These are phyloP conservation scores for Scleromitrula shiraiana DNA, from an alignment of 2,329 filamentous ascomycete species.

Conservation along the genomic window DNA sequence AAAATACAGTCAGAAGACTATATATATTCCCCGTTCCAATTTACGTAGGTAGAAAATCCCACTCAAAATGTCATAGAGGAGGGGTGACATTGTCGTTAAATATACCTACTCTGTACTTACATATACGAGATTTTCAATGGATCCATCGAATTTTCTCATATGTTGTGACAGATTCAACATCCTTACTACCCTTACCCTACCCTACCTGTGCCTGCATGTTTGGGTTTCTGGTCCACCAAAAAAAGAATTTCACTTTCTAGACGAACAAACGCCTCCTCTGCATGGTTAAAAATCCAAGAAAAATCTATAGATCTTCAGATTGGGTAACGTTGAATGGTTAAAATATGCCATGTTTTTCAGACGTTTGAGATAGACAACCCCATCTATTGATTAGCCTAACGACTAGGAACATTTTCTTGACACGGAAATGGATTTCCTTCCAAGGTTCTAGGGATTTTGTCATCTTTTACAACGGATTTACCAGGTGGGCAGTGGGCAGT, in stretches of 20 bases:
- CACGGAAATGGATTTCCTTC: neutral
- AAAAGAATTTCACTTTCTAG: conserved; percentile 1
- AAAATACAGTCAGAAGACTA: neutral
- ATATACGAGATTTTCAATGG: conserved; percentile 2
- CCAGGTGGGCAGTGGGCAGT: too few relatives aligned
- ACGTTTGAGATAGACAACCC: too few relatives aligned
- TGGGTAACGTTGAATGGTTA: too few relatives aligned
- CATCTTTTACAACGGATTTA: neutral
- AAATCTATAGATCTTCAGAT: too few relatives aligned
- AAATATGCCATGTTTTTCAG: too few relatives aligned
- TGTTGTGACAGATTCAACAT: neutral
- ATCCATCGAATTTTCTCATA: conserved; percentile 1
- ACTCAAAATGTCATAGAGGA: neutral
- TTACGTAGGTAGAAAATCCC: too few relatives aligned
- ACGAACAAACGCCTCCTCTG: neutral
- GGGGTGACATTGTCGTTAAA: neutral
- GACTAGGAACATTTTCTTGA: too few relatives aligned
- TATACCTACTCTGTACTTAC: neutral
- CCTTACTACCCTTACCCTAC: too few relatives aligned
- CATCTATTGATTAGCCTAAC: too few relatives aligned
- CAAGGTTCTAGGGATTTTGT: neutral
- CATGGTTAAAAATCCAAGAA: too few relatives aligned
- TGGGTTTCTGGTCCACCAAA: neutral
- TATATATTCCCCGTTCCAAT: too few relatives aligned
- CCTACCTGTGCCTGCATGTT: conserved; percentile 6